These are phyloP conservation scores for Leptosphaerulina australis DNA, from an alignment of 2,329 filamentous ascomycete species.

Conservation along the genomic window DNA sequence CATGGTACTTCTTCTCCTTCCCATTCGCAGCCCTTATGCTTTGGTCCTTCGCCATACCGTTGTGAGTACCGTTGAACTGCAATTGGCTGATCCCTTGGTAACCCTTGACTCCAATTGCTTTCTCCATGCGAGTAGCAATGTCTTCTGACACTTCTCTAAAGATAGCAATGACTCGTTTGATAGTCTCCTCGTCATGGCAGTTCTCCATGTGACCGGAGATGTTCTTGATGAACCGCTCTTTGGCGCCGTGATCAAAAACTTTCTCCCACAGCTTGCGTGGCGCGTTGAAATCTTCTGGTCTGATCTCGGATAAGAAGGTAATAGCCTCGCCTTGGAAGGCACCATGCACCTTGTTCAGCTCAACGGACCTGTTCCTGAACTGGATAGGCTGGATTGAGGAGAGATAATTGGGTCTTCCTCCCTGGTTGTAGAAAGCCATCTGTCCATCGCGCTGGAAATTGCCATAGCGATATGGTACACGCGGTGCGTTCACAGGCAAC, in stretches of 20 bases:
- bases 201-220: slow-evolving; percentile 66
- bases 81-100: slow-evolving; percentile 63
- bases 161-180: slow-evolving; percentile 69
- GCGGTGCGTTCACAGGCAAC: slow-evolving; percentile 59
- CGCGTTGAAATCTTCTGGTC: slow-evolving; percentile 61
- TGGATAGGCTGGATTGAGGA: slow-evolving; percentile 59
- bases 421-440: slow-evolving; percentile 73
- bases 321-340: slow-evolving; percentile 58
- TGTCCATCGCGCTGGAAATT: slow-evolving; percentile 75
- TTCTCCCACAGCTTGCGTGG: slow-evolving; percentile 66
- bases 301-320: slow-evolving; percentile 59
- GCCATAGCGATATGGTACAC: slow-evolving; percentile 62
- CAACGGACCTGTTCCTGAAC: slow-evolving; percentile 55
- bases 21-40: slow-evolving; percentile 60
- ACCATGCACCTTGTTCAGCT: slow-evolving; percentile 58
- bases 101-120: slow-evolving; percentile 66
- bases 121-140: slow-evolving; percentile 64
- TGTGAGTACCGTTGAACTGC: slow-evolving; percentile 66
- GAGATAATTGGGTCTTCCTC: slow-evolving; percentile 63
- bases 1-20: slow-evolving; percentile 42
- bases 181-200: slow-evolving; percentile 63
- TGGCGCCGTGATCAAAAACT: slow-evolving; percentile 64
- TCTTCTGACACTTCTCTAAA: slow-evolving; percentile 68
- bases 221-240: slow-evolving; percentile 65
- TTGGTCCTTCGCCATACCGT: slow-evolving; percentile 61